phyloP scores from a whole-genome alignment of 1,284 basidiomycete species.

The Kwoniella shivajii region DNA sequence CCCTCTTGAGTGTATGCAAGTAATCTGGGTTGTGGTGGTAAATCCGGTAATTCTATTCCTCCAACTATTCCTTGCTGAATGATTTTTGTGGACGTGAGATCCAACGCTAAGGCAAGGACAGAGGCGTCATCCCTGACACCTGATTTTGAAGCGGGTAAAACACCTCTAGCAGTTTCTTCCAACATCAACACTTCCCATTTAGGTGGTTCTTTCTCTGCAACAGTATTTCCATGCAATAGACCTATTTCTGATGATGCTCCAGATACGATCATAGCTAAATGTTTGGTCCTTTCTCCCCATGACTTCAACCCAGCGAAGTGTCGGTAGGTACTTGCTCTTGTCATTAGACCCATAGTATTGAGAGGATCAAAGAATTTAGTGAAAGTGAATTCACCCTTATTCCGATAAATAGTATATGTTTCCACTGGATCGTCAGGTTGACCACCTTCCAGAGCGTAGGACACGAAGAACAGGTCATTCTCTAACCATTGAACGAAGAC shows the following conservation, averaged over 20 bases:
- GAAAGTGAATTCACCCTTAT: slow-evolving; percentile 41
- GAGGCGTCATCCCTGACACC: slow-evolving; percentile 55
- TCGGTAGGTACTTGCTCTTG: slow-evolving; percentile 43
- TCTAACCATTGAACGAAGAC: slow-evolving; percentile 59
- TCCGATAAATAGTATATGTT: slow-evolving; percentile 49
- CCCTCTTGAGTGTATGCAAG: slow-evolving; percentile 59
- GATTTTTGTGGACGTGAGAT: slow-evolving; percentile 55
- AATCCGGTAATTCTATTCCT: slow-evolving; percentile 54
- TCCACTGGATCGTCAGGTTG: slow-evolving; percentile 51
- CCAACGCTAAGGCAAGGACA: slow-evolving; percentile 57
- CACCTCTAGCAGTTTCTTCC: slow-evolving; percentile 58
- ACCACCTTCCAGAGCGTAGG: slow-evolving; percentile 52
- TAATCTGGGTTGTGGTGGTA: slow-evolving; percentile 56
- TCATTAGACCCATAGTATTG: slow-evolving; percentile 49
- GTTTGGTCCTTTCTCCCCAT: slow-evolving; percentile 51
- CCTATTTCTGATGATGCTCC: slow-evolving; percentile 55
- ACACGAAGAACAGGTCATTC: slow-evolving; percentile 59
- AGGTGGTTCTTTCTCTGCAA: slow-evolving; percentile 25
- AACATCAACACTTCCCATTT: slow-evolving; percentile 57
- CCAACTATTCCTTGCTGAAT: slow-evolving; percentile 55
- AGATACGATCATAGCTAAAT: slow-evolving; percentile 56
- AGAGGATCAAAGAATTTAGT: slow-evolving; percentile 54
- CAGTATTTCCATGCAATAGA: slow-evolving; percentile 39
- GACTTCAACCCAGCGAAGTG: slow-evolving; percentile 50
- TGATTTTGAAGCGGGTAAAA: slow-evolving; percentile 55